Evolutionary conservation across 805 yeast genomes (phyloP), one percentile per base, ranked within the genome.

Genomic region (Ascoidea rubescens): DNA sequence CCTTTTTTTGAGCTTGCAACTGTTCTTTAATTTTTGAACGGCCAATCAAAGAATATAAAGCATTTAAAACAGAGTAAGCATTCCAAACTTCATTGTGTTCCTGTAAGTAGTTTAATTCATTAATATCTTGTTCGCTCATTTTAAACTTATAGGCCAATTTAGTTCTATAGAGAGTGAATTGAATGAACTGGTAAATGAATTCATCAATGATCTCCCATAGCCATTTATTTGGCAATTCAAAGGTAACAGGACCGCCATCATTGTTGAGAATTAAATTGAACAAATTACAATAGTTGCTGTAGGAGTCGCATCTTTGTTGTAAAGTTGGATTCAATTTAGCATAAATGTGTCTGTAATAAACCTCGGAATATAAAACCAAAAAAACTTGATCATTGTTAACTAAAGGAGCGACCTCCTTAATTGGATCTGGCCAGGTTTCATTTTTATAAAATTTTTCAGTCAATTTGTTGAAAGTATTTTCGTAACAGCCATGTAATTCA

Each of bases 171-270:
- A 67, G 60, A 49, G 73, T 65, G 54, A 71, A 74, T 57, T 68
- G 66, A 59, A 72, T 72, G 65, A 69, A 74, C 62, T 74, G 78
- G 58, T 74, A 74, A 60, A 74, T 73, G 60, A 74, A 74, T 61
- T 74, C 78, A 56, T 74, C 78, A 54, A 74, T 66, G 54, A 74
- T 72, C 52, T 74, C 78, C 78, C 78, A 74, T 30, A 71, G 64
- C 78, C 78, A 74, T 56, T 69, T 67, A 55, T 65, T 65, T 49
- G 78, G 78, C 49, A 74, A 60, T 58, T 73, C 78, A 54, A 74
- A 66, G 44, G 68, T 68, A 8, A 67, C 69, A 42, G 77, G 75
- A 6, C 72, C 71, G 31, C 64, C 67, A 52, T 67, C 70, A 47
- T 67, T 63, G 62, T 71, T 72, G 55, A 74, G 64, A 49, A 74